A percentile compares a stretch with the other conserved stretches of the same genome.
Evolutionary conservation across 495 filamentous ascomycete genomes (phyloP).

Genomic region (Neurospora intermedia): DNA sequence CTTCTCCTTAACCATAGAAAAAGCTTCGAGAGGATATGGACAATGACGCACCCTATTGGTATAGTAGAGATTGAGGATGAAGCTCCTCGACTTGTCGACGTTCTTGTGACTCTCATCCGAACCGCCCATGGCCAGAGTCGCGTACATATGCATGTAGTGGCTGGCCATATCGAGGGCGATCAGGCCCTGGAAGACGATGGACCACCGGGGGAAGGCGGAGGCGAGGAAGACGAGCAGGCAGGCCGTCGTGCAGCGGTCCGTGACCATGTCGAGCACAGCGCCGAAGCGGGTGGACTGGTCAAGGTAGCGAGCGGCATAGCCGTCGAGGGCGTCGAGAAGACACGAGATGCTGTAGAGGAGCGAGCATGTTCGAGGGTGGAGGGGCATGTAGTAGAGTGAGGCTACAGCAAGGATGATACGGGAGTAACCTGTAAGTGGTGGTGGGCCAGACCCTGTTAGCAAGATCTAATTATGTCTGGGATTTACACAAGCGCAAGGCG

Average conservation of each 20-base stretch:
- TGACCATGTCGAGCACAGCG: conserved; percentile 95
- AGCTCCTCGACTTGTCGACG: conserved; percentile 65
- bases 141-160: conserved; percentile 99
- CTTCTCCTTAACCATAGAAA: not conserved
- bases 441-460: conserved; percentile 1
- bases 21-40: not conserved
- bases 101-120: conserved; percentile 81
- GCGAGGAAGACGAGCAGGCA: conserved; percentile 90
- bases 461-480: not conserved
- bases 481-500: not conserved
- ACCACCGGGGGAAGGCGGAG: conserved; percentile 85
- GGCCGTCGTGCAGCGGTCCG: conserved; percentile 78
- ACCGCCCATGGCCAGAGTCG: conserved; percentile 74
- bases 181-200: conserved; percentile 83
- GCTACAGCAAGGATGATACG: conserved; percentile 82
- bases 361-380: conserved; percentile 90
- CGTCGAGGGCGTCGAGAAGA: conserved; percentile 87
- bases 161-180: conserved; percentile 87
- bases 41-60: conserved; percentile 68
- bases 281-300: conserved; percentile 90
- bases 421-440: conserved; percentile 55
- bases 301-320: conserved; percentile 77
- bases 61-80: conserved; percentile 89
- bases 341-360: conserved; percentile 87
- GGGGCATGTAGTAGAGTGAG: conserved; percentile 96